phyloP scores from a whole-genome alignment of 805 yeast genomes.

The Komagataella kurtzmanii region DNA sequence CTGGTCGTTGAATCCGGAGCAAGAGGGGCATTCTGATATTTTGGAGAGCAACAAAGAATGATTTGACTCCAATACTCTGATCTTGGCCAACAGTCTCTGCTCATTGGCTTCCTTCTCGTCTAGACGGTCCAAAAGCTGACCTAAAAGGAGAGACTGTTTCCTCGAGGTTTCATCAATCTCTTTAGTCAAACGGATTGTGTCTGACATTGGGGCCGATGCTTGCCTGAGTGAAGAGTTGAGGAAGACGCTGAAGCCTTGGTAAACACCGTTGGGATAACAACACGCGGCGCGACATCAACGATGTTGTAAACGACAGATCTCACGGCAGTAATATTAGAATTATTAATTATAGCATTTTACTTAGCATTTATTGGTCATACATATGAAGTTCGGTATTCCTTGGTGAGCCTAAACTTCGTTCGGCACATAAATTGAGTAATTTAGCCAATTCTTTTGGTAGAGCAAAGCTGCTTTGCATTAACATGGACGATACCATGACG shows the following conservation, averaged over 20 bases:
- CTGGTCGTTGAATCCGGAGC: neutral
- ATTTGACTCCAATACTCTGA: neutral
- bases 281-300: neutral
- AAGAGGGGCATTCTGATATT: neutral
- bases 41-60: neutral
- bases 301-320: neutral
- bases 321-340: neutral
- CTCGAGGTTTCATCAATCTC: neutral
- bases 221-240: neutral
- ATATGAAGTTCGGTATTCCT: neutral
- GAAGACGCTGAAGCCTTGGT: neutral
- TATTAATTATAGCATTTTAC: neutral
- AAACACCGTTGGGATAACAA: neutral
- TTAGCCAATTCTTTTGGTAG: slow-evolving; percentile 43
- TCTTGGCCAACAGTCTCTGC: neutral
- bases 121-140: neutral
- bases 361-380: neutral
- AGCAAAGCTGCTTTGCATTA: slow-evolving; percentile 35
- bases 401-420: slow-evolving; percentile 32
- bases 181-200: neutral
- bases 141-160: neutral
- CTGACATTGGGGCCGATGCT: neutral
- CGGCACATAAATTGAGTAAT: slow-evolving; percentile 37
- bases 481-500: slow-evolving; percentile 25
- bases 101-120: neutral